phyloP scores from a whole-genome alignment of 305 asterid genomes.

The Fraxinus dipetala region DNA sequence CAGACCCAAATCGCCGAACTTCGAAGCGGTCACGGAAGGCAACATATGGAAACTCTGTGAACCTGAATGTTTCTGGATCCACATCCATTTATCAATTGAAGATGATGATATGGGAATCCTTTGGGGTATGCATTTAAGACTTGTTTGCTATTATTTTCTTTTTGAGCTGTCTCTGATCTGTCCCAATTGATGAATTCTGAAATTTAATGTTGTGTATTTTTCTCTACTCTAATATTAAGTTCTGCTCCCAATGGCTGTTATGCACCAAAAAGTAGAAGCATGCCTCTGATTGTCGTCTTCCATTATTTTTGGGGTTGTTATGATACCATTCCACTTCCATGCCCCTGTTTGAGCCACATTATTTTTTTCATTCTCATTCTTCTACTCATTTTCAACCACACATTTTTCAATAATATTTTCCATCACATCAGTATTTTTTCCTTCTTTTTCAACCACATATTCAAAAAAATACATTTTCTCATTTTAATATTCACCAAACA shows the following conservation, averaged over 20 bases:
- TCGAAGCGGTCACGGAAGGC: slow-evolving; percentile 93
- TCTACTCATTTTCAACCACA: too few relatives aligned
- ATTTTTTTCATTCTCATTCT: too few relatives aligned
- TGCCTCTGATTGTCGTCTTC: neutral
- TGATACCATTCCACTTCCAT: neutral
- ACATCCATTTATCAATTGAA: slow-evolving; percentile 89
- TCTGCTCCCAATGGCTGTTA: neutral
- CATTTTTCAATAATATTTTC: too few relatives aligned
- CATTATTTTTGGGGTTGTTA: neutral
- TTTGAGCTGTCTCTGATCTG: neutral
- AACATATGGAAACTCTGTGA: slow-evolving; percentile 76
- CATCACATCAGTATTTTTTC: too few relatives aligned
- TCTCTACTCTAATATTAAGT: neutral
- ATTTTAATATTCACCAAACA: too few relatives aligned
- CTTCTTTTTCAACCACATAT: too few relatives aligned
- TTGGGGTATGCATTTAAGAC: slow-evolving; percentile 65
- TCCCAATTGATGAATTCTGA: neutral
- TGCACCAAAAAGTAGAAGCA: neutral
- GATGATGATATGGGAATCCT: slow-evolving; percentile 99
- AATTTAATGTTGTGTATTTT: neutral
- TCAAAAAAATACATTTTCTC: too few relatives aligned
- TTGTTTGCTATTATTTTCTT: neutral
- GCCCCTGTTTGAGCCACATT: too few relatives aligned
- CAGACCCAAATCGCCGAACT: slow-evolving; percentile 77
- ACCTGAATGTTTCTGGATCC: slow-evolving; percentile 76